Conservation (phyloP, 169 alveolate genomes). For the Plasmodium yoelii region DNA sequence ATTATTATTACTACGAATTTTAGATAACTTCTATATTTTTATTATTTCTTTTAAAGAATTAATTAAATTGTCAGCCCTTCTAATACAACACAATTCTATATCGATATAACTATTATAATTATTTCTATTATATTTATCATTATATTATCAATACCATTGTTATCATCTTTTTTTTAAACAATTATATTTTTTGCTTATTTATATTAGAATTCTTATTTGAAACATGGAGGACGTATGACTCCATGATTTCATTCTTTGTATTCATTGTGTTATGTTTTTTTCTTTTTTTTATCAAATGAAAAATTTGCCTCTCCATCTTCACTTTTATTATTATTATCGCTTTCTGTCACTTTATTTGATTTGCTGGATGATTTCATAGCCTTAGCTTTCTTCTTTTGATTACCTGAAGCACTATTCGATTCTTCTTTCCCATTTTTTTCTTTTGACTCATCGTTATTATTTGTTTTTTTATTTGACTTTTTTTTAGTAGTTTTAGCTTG, state of each 20-base stretch:
- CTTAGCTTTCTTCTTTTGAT: conserved; percentile 24
- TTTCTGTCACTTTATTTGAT: conserved; percentile 12
- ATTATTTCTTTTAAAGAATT: too few relatives aligned
- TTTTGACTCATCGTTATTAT: conserved; percentile 6
- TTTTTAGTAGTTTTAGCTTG: conserved; percentile 50
- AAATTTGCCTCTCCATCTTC: conserved; percentile 8
- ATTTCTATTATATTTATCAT: neutral
- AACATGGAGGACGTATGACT: neutral
- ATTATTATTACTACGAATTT: too few relatives aligned
- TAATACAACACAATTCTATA: neutral
- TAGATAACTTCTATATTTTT: too few relatives aligned
- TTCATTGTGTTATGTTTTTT: neutral
- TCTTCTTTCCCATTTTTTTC: conserved; percentile 22
- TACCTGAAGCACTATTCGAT: conserved; percentile 8
- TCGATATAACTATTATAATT: neutral
- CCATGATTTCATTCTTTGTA: conserved; percentile 6
- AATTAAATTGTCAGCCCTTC: neutral
- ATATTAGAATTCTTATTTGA: conserved; percentile 17
- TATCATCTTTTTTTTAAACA: neutral
- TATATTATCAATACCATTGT: neutral
- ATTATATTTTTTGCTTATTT: conserved; percentile 3
- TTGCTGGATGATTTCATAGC: neutral
- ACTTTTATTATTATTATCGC: conserved; percentile 6
- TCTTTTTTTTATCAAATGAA: conserved; percentile 12
- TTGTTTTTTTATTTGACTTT: conserved; percentile 21